Evolutionary conservation across 2,329 filamentous ascomycete genomes (phyloP).

Genomic region (Colletotrichum abscissum): DNA sequence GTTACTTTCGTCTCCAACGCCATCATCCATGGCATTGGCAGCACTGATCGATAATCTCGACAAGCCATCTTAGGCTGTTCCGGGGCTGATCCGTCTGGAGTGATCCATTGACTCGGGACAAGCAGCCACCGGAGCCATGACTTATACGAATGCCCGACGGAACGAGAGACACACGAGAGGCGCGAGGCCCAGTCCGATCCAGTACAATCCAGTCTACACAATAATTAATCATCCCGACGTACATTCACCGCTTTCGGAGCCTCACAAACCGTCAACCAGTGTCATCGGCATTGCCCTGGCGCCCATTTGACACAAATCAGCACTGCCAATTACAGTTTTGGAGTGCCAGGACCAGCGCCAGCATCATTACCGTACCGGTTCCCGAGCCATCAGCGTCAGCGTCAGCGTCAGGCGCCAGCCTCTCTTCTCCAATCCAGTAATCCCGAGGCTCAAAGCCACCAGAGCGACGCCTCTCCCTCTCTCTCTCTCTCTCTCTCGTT

Average conservation of each 20-base stretch:
- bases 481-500: constrained; percentile 16
- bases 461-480: not conserved
- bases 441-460: constrained; percentile 4
- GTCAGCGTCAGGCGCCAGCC: not conserved
- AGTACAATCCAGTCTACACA: constrained; percentile 9
- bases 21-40: constrained; percentile 1
- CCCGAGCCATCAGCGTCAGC: not conserved
- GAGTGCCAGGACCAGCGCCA: not conserved
- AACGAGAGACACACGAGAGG: not conserved
- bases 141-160: not conserved
- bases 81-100: constrained; percentile 26
- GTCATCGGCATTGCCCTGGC: constrained; percentile 27
- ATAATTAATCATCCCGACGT: not conserved
- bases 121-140: constrained; percentile 14
- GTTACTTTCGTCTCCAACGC: not conserved
- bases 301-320: constrained; percentile 23
- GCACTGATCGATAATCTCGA: not conserved
- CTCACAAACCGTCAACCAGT: constrained; percentile 16
- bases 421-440: not conserved
- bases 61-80: constrained; percentile 24
- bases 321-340: not conserved
- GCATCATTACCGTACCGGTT: not conserved
- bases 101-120: constrained; percentile 26
- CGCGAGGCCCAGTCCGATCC: constrained; percentile 18
- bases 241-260: constrained; percentile 31